These are phyloP conservation scores for Penicillium italicum DNA, from an alignment of 2,329 filamentous ascomycete species.

Conservation along the genomic window DNA sequence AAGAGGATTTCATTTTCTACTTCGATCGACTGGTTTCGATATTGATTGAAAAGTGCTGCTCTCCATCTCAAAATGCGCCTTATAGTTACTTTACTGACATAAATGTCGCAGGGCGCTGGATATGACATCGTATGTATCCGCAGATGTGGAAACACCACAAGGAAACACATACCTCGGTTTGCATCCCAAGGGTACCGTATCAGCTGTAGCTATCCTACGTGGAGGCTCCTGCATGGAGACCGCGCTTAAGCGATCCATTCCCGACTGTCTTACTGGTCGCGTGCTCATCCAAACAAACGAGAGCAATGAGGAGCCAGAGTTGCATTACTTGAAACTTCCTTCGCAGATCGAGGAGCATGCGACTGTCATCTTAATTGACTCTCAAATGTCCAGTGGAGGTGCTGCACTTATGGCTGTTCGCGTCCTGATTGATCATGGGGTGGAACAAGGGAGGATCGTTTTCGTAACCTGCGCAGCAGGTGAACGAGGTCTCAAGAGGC, in stretches of 20 bases:
- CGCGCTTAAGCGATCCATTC: conserved; percentile 82
- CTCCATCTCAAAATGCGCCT: background rate
- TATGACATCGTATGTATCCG: conserved; percentile 65
- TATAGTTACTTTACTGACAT: conserved; percentile 1
- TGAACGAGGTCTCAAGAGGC: conserved; percentile 73
- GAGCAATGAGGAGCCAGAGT: conserved; percentile 81
- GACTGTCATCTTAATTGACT: conserved; percentile 80
- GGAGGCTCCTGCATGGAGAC: conserved; percentile 86
- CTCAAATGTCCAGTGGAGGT: conserved; percentile 91
- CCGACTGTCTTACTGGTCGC: conserved; percentile 85
- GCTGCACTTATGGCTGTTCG: conserved; percentile 88
- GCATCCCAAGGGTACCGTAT: conserved; percentile 66
- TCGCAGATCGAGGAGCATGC: conserved; percentile 69
- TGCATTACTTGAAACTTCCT: conserved; percentile 83
- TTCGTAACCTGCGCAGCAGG: conserved; percentile 92
- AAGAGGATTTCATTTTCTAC: conserved; percentile 96
- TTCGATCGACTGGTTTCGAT: conserved; percentile 86
- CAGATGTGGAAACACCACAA: conserved; percentile 66
- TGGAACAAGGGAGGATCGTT: conserved; percentile 77
- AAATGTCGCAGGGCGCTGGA: conserved; percentile 62
- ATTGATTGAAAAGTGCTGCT: conserved; percentile 64
- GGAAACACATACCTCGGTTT: conserved; percentile 69
- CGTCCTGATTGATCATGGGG: conserved; percentile 91
- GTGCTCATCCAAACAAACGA: conserved; percentile 87
- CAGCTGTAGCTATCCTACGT: conserved; percentile 81